These are phyloP conservation scores for Citrus sinensis DNA, from an alignment of 345 rosid genomes.

Conservation along the genomic window DNA sequence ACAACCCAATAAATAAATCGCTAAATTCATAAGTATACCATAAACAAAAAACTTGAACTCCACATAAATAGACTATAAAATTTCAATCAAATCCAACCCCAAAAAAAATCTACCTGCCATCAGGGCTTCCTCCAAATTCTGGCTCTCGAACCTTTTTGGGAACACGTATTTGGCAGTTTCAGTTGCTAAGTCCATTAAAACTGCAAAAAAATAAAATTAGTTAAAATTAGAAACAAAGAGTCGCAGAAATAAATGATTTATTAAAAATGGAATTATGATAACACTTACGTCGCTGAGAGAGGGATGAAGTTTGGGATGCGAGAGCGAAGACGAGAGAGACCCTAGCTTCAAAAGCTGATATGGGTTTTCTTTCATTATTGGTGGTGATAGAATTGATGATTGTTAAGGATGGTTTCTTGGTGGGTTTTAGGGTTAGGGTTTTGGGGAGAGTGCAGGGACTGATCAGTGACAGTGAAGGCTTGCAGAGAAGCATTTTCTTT, in stretches of 20 bases:
- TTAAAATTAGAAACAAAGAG: not conserved
- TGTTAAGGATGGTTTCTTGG: constrained; percentile 14
- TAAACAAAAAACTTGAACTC: not conserved
- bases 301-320: constrained; percentile 64
- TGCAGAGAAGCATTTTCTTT: constrained; percentile 24
- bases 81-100: not conserved
- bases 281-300: constrained; percentile 82
- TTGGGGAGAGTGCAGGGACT: constrained; percentile 18
- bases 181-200: constrained; percentile 59
- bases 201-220: constrained; percentile 28
- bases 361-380: constrained; percentile 31
- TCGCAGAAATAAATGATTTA: not conserved
- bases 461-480: constrained; percentile 27
- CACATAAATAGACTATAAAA: not conserved
- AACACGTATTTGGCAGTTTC: constrained; percentile 76
- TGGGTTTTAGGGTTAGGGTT: constrained; percentile 1
- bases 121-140: constrained; percentile 75
- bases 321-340: constrained; percentile 79
- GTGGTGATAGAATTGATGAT: constrained; percentile 31
- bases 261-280: not conserved
- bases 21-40: not conserved
- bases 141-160: constrained; percentile 68
- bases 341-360: constrained; percentile 67
- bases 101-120: constrained; percentile 57
- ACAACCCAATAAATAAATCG: not conserved